Evolutionary conservation across 805 yeast species (phyloP).

Genomic region (Cyberlindnera maclurae): DNA sequence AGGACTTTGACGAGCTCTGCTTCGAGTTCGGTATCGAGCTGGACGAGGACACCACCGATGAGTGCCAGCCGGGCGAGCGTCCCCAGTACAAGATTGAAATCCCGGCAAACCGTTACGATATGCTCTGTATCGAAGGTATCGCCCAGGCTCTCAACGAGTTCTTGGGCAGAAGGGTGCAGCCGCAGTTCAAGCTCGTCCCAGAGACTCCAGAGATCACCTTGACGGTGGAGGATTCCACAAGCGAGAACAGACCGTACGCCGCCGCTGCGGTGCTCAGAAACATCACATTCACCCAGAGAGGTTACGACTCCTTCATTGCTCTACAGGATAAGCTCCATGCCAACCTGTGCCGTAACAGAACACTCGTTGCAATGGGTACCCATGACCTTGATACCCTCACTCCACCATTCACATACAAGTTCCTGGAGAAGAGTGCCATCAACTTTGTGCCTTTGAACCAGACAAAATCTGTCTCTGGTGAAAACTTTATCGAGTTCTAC

Average conservation of each 20-base stretch:
- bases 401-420: conserved; percentile 85
- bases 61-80: conserved; percentile 63
- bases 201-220: conserved; percentile 55
- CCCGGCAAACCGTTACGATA: conserved; percentile 97
- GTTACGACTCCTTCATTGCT: conserved; percentile 91
- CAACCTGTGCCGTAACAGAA: conserved; percentile 93
- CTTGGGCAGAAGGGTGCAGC: conserved; percentile 60
- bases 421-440: conserved; percentile 70
- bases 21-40: conserved; percentile 96
- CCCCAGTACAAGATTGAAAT: conserved; percentile 97
- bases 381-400: conserved; percentile 81
- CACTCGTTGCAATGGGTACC: conserved; percentile 97
- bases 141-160: conserved; percentile 92
- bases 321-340: conserved; percentile 94
- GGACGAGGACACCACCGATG: conserved; percentile 92
- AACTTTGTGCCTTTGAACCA: conserved; percentile 73
- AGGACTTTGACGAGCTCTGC: conserved; percentile 95
- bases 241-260: conserved; percentile 80
- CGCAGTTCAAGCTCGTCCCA: conserved; percentile 57
- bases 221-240: conserved; percentile 70
- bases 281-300: conserved; percentile 71
- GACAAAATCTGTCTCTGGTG: conserved; percentile 62
- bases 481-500: conserved; percentile 79
- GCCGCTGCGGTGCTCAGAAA: conserved; percentile 91
- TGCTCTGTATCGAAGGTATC: conserved; percentile 97